Evolutionary conservation across 257 asterid genomes (phyloP), one percentile per base, ranked within the genome.

Genomic region (Henckelia pumila): DNA sequence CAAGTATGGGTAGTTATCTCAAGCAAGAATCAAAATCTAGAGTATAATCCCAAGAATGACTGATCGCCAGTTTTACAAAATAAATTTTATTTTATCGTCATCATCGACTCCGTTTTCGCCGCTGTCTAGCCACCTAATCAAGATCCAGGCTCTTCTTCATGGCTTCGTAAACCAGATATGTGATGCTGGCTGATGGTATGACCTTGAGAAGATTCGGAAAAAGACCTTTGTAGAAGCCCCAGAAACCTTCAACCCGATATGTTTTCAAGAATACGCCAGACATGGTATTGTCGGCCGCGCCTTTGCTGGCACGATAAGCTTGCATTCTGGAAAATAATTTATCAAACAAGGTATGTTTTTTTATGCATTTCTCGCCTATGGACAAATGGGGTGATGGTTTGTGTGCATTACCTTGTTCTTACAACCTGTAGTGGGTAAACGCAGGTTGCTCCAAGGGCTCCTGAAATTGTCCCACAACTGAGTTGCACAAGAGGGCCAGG

Each of bases 361-460:
- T 65, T 9, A 7, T 19, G 17, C 14, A 73, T 29, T 35, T 22
- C 25, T 47, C 20, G 8, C 20, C 20, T 30, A 20, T 37, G n/a
- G 56, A 59, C 30, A 61, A 64, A 65, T 30, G 49, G 20, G 21
- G 37, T 22, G 28, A 63, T 11, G 50, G 20, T 22, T 56, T 72
- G 40, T 9, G 57, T 23, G 56, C 7, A 24, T 71, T 87, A 91
- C 99, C 99, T 95, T 40, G 99, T 89, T 80, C 99, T 86, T 49
- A 95, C 73, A 63, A 95, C 99, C 86, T 95, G 98, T 70, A 95
- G 77, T 33, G 99, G 99, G 75, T 95, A 95, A 70, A 89, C 98
- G 63, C 98, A 88, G 0, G 94, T 87, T 56, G 99, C 99, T 76
- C 98, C 99, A 59, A 91, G 85, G 17, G 98, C 92, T 78, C 98